A percentile compares a stretch with the other conserved stretches of the same genome.
Conservation (phyloP, 352 stramenopile species). For the Phytophthora colocasiae region DNA sequence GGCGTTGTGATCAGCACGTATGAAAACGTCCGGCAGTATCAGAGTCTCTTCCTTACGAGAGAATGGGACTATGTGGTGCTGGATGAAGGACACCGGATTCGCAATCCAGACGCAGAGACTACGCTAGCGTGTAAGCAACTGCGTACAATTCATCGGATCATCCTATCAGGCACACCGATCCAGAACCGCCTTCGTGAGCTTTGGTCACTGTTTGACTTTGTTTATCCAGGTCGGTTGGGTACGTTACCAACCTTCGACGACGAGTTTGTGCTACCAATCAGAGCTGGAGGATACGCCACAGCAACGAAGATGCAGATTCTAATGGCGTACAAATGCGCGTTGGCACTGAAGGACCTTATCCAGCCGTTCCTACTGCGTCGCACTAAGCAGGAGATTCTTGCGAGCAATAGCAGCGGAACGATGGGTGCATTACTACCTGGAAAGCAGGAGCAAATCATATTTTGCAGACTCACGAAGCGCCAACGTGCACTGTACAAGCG, state of each 20-base stretch:
- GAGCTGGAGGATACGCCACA: slow-evolving; percentile 93
- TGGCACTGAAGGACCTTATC: slow-evolving; percentile 97
- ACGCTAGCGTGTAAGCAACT: slow-evolving; percentile 95
- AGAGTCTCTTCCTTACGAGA: slow-evolving; percentile 90
- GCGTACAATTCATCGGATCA: slow-evolving; percentile 90
- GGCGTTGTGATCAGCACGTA: slow-evolving; percentile 98
- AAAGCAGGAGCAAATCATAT: slow-evolving; percentile 99
- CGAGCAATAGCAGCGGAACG: slow-evolving; percentile 31
- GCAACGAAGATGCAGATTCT: slow-evolving; percentile 95
- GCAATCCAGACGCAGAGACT: slow-evolving; percentile 98
- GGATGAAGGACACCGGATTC: slow-evolving; percentile 99
- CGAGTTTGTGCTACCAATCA: slow-evolving; percentile 98
- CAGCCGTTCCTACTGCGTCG: slow-evolving; percentile 96
- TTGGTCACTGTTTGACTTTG: slow-evolving; percentile 99
- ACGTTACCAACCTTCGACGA: slow-evolving; percentile 98
- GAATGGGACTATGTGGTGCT: slow-evolving; percentile 98
- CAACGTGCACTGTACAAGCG: slow-evolving; percentile 93
- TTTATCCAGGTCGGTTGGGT: slow-evolving; percentile 97
- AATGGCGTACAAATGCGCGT: slow-evolving; percentile 96
- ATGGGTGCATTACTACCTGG: slow-evolving; percentile 80
- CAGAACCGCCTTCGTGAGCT: slow-evolving; percentile 97
- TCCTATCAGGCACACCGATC: slow-evolving; percentile 93
- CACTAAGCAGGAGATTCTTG: slow-evolving; percentile 95
- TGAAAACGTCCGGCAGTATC: slow-evolving; percentile 93
- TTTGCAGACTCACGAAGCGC: slow-evolving; percentile 92